Evolutionary conservation across 495 filamentous ascomycete genomes (phyloP).

Genomic region (Penicillium argentinense): DNA sequence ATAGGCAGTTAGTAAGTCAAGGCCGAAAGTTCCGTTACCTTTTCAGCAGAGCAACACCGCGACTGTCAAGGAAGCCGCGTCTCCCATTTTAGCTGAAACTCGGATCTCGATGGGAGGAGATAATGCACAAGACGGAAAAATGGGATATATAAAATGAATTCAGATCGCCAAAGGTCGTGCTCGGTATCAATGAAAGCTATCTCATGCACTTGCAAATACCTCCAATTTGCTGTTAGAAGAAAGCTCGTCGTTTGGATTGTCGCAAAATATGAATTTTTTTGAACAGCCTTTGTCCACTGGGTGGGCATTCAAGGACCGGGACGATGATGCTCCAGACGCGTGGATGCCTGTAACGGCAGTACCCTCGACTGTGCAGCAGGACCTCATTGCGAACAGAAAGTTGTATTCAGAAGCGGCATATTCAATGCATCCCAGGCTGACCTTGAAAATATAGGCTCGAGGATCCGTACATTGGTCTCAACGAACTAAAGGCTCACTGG

Average conservation of each 20-base stretch:
- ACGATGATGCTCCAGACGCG: neutral
- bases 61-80: neutral
- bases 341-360: slow-evolving; percentile 6
- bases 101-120: neutral
- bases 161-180: neutral
- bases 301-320: slow-evolving; percentile 6
- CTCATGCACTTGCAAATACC: neutral
- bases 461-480: slow-evolving; percentile 57
- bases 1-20: neutral
- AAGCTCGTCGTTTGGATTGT: neutral
- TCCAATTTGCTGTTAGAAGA: no score
- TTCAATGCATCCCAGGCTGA: neutral
- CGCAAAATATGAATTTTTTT: slow-evolving; percentile 2
- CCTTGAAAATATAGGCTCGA: neutral
- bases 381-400: slow-evolving; percentile 10
- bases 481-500: slow-evolving; percentile 80
- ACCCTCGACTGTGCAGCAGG: slow-evolving; percentile 10
- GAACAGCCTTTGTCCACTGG: slow-evolving; percentile 2
- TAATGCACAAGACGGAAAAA: neutral
- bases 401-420: neutral
- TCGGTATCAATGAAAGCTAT: neutral
- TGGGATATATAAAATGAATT: neutral
- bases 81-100: neutral
- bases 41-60: neutral
- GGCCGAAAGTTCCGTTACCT: slow-evolving; percentile 1